A percentile compares a stretch with the other conserved stretches of the same genome.
These are phyloP conservation scores for Eimeria acervulina DNA, from an alignment of 169 alveolate genomes.

Conservation along the genomic window DNA sequence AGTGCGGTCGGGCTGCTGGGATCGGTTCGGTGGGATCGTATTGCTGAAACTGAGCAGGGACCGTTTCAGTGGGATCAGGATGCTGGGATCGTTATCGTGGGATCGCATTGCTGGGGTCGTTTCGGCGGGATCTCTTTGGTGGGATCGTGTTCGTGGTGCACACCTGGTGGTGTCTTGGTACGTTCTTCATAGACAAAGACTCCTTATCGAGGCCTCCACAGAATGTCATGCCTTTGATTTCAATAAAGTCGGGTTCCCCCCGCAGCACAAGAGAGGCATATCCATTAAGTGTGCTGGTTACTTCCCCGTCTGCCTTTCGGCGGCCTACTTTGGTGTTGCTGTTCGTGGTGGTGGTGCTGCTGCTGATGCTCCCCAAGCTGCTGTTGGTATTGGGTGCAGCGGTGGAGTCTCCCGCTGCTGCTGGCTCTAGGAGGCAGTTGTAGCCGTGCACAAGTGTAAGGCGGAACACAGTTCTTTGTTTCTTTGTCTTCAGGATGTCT, in stretches of 20 bases:
- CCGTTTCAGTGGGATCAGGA: neutral
- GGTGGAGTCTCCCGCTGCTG: neutral
- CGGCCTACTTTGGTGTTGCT: neutral
- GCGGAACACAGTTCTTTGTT: slow-evolving; percentile 91
- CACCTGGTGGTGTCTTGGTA: slow-evolving; percentile 56
- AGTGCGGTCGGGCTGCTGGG: neutral
- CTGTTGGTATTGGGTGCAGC: no score
- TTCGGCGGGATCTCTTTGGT: neutral
- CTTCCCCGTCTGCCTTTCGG: neutral
- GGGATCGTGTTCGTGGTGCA: slow-evolving; percentile 28
- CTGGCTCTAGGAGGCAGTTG: slow-evolving; percentile 73
- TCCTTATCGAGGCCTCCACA: slow-evolving; percentile 94
- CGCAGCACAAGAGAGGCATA: slow-evolving; percentile 89
- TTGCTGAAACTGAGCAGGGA: neutral
- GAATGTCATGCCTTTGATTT: slow-evolving; percentile 94
- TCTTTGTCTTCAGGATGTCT: slow-evolving; percentile 87
- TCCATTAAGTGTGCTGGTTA: slow-evolving; percentile 77
- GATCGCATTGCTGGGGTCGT: neutral
- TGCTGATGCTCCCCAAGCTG: neutral
- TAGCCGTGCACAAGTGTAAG: slow-evolving; percentile 91
- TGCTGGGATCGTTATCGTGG: neutral
- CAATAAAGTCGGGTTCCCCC: slow-evolving; percentile 93
- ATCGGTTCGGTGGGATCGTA: neutral
- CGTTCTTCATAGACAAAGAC: slow-evolving; percentile 22
- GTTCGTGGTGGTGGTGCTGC: neutral